Percentiles rank a stretch among this genome's conserved stretches.
Evolutionary conservation across 2,329 filamentous ascomycete genomes (phyloP).

Genomic region (Trichothecium roseum): DNA sequence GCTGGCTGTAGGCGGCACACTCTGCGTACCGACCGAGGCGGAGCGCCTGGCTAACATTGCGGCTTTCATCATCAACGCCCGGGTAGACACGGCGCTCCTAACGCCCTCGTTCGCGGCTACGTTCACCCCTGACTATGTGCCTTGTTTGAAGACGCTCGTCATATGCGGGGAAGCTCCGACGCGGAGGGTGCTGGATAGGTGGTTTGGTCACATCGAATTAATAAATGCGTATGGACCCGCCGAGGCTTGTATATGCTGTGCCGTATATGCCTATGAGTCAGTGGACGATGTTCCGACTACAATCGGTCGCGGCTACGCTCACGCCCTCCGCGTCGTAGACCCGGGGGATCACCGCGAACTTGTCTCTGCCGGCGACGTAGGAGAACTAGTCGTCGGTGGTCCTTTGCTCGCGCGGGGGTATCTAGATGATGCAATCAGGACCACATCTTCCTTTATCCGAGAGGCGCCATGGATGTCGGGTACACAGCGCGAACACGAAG

Average conservation of each 20-base stretch:
- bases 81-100: conserved; percentile 4
- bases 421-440: conserved; percentile 4
- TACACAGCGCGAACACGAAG: neutral
- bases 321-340: conserved; percentile 7
- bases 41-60: conserved; percentile 7
- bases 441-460: conserved; percentile 1
- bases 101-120: conserved; percentile 9
- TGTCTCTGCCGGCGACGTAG: neutral
- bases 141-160: conserved; percentile 5
- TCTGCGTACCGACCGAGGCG: conserved; percentile 11
- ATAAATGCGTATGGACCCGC: conserved; percentile 31
- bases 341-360: conserved; percentile 1
- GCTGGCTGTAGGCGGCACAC: conserved; percentile 4
- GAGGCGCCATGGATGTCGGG: conserved; percentile 3
- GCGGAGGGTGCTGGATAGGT: conserved; percentile 3
- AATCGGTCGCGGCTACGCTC: conserved; percentile 1
- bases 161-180: conserved; percentile 8
- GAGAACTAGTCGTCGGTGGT: neutral
- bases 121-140: conserved; percentile 7
- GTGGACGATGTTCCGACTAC: conserved; percentile 8
- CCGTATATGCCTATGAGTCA: neutral
- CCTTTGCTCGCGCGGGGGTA: conserved; percentile 34
- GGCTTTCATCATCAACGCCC: conserved; percentile 4
- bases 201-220: conserved; percentile 11
- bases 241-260: conserved; percentile 21